Evolutionary conservation across 371 early-diverging fungal genomes (phyloP).

Genomic region (Fennellomyces sp.): DNA sequence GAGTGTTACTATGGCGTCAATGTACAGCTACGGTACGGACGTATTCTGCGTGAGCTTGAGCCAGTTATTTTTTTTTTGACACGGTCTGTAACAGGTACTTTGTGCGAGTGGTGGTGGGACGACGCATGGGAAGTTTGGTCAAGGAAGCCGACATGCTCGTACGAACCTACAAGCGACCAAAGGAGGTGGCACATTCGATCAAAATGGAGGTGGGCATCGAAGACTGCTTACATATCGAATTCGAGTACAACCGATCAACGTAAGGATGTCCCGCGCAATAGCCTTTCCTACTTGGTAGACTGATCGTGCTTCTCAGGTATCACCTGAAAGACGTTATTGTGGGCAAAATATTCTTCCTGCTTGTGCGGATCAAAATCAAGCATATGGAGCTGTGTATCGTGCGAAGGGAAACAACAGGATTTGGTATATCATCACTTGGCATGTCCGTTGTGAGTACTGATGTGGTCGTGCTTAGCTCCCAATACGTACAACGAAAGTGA

Average conservation of each 20-base stretch:
- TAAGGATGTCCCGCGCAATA: too few relatives aligned
- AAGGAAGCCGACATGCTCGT: slow-evolving; percentile 88
- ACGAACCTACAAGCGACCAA: slow-evolving; percentile 83
- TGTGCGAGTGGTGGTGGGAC: slow-evolving; percentile 83
- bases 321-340: slow-evolving; percentile 98
- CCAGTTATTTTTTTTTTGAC: too few relatives aligned
- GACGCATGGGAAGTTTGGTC: slow-evolving; percentile 77
- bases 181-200: slow-evolving; percentile 81
- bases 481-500: slow-evolving; percentile 98
- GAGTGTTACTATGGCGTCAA: slow-evolving; percentile 92
- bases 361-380: slow-evolving; percentile 98
- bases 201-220: slow-evolving; percentile 98
- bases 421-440: slow-evolving; percentile 35
- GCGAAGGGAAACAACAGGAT: slow-evolving; percentile 94
- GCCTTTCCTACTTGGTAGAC: too few relatives aligned
- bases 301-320: slow-evolving; percentile 56
- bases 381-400: slow-evolving; percentile 98
- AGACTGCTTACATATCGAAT: slow-evolving; percentile 94
- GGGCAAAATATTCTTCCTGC: slow-evolving; percentile 97
- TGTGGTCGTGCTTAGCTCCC: slow-evolving; percentile 55
- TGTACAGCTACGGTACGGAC: slow-evolving; percentile 75
- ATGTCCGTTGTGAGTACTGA: background rate
- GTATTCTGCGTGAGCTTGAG: too few relatives aligned
- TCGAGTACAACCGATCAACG: slow-evolving; percentile 94
- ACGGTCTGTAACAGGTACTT: slow-evolving; percentile 78